Base-by-base conservation (phyloP, 441 rosid species). In the Manihot esculenta region DNA sequence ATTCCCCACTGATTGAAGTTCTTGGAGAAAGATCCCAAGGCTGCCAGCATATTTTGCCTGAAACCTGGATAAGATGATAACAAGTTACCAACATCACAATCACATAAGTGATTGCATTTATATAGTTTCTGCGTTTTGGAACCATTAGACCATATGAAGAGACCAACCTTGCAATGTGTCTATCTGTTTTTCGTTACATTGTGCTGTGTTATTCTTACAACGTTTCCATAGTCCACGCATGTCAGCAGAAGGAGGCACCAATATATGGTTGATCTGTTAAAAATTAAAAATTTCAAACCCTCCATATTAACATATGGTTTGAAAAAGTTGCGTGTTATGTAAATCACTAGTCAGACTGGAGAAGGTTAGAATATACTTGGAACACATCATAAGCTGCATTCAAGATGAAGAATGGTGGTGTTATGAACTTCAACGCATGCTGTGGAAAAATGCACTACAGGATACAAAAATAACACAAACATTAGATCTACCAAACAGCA, bases 201-300 rank as follows among this genome's bases (percentile, higher is more conserved):
- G 81, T 5, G 79, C 86, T 72, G 85, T 83, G 76, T 89, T 78
- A 50, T 84, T 74, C 77, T 91, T 86, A 81, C 99, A 93, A 23
- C 84, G 81, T 41, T 78, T 93, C 99, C 99, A 96, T 72, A 65
- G 78, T 47, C 98, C 97, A 18, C 71, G 82, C 35, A 87, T 83
- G 78, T 96, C 99, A 0, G 99, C 93, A 6, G 96, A 74, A 64
- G 87, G 83, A 66, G 99, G 99, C 78, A 97, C 98, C 77, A 96
- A 82, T 77, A 89, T 85, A 72, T 94, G 96, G 80, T 88, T 87
- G 58, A 92, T 83, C 98, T 94, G 86, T 78, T 51, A 49, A 62
- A 21, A 50, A 42, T 66, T 35, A 17, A 70, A n/a, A 69, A 14
- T 68, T 54, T 41, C 24, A 51, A 14, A 73, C 53, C 26, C 42